Evolutionary conservation across 805 yeast species (phyloP).

Genomic region (Candida montana): DNA sequence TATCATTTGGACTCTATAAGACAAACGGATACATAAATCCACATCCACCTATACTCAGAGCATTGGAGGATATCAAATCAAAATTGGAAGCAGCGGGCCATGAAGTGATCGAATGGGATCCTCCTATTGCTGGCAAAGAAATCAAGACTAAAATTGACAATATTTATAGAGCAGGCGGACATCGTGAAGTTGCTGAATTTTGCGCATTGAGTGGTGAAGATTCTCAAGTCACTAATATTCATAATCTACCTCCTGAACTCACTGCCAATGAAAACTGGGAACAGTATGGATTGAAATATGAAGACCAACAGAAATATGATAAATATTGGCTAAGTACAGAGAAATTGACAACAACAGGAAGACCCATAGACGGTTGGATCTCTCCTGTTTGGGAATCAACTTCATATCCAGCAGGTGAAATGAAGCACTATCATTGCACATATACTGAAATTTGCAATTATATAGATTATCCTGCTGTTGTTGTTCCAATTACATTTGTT

Average conservation of each 20-base stretch:
- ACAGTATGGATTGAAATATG: conserved; percentile 30
- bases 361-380: conserved; percentile 44
- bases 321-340: conserved; percentile 32
- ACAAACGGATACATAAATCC: conserved; percentile 42
- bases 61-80: conserved; percentile 28
- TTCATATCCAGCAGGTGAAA: conserved; percentile 36
- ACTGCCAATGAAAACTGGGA: conserved; percentile 35
- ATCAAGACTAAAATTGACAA: conserved; percentile 22
- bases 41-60: conserved; percentile 50
- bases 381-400: conserved; percentile 41
- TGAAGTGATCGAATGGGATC: conserved; percentile 38
- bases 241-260: conserved; percentile 7
- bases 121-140: conserved; percentile 27
- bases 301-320: conserved; percentile 33
- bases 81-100: conserved; percentile 35
- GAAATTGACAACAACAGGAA: conserved; percentile 29
- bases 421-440: conserved; percentile 31
- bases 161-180: conserved; percentile 33
- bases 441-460: conserved; percentile 40
- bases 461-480: conserved; percentile 36
- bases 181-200: conserved; percentile 8
- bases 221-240: conserved; percentile 27
- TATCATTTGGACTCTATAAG: conserved; percentile 40
- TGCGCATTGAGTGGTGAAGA: conserved; percentile 26
- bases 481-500: conserved; percentile 40